Percentiles rank a stretch among this genome's conserved stretches.
phyloP scores from a whole-genome alignment of 257 asterid species.

The Solanum sejunctum region DNA sequence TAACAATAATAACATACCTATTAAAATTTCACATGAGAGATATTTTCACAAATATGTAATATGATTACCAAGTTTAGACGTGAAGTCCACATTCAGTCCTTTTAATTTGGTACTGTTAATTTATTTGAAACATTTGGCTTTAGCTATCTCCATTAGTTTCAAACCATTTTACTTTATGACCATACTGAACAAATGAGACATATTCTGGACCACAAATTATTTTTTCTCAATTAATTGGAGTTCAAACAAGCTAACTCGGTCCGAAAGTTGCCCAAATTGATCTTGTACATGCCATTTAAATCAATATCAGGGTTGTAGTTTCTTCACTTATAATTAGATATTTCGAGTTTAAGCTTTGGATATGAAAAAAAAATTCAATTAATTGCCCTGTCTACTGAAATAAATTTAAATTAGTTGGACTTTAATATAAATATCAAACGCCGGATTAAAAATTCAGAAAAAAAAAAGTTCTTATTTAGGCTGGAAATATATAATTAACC shows the following conservation, averaged over 20 bases:
- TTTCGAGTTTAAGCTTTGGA: background rate
- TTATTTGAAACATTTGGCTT: background rate
- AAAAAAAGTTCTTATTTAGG: background rate
- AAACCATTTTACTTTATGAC: background rate
- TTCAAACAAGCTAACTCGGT: background rate
- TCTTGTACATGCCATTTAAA: background rate
- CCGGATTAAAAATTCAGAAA: fast-evolving
- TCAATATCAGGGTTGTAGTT: background rate
- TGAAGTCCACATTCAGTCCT: background rate
- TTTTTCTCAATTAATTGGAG: background rate
- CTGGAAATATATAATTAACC: background rate
- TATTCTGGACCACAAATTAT: background rate
- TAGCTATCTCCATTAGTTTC: background rate
- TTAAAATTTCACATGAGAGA: too few relatives aligned
- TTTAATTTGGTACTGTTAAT: background rate
- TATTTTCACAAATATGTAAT: background rate
- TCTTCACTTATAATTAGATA: too few relatives aligned
- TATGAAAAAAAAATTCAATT: background rate
- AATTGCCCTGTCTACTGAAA: fast-evolving
- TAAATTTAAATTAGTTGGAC: background rate
- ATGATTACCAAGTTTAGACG: background rate
- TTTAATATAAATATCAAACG: fast-evolving
- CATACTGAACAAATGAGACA: background rate
- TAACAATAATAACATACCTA: too few relatives aligned
- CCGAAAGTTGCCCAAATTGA: background rate